phyloP scores from a whole-genome alignment of 805 yeast species.

The Nakazawaea ishiwadae region DNA sequence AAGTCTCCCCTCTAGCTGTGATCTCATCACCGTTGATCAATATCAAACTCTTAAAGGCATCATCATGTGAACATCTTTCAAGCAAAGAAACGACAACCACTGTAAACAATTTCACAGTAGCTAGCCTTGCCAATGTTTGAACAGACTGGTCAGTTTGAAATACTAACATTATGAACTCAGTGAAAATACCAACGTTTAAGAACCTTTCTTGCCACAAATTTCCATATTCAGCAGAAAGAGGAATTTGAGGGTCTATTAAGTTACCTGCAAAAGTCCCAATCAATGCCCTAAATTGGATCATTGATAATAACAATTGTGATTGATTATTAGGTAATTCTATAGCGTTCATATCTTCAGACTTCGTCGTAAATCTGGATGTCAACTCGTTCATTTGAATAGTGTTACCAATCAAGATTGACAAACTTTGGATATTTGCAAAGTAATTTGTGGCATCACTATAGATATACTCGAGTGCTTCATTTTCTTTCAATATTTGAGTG shows the following conservation, averaged over 20 bases:
- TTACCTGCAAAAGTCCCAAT: constrained; percentile 16
- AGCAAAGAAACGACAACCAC: constrained; percentile 21
- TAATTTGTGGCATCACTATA: constrained; percentile 1
- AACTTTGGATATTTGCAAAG: constrained; percentile 16
- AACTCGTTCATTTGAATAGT: constrained; percentile 58
- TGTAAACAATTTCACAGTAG: constrained; percentile 26
- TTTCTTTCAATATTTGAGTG: constrained; percentile 17
- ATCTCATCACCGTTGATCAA: constrained; percentile 6
- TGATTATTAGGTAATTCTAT: constrained; percentile 1
- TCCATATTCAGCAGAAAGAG: background rate
- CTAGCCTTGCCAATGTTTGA: constrained; percentile 28
- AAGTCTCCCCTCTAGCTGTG: background rate
- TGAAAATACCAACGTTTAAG: constrained; percentile 29
- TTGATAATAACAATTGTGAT: constrained; percentile 31
- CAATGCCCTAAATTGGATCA: constrained; percentile 37
- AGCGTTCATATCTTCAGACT: constrained; percentile 2
- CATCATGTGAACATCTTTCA: constrained; percentile 5
- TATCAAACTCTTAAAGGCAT: constrained; percentile 3
- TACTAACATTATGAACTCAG: constrained; percentile 33
- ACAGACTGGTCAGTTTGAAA: constrained; percentile 44
- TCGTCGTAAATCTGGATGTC: constrained; percentile 41
- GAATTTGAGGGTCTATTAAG: background rate
- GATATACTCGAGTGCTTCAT: constrained; percentile 14
- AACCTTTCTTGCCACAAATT: constrained; percentile 8
- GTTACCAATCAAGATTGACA: constrained; percentile 34